Percentiles rank a stretch among this genome's conserved stretches.
Evolutionary conservation across 371 early-diverging fungal species (phyloP).

Genomic region (Zychaea mexicana): DNA sequence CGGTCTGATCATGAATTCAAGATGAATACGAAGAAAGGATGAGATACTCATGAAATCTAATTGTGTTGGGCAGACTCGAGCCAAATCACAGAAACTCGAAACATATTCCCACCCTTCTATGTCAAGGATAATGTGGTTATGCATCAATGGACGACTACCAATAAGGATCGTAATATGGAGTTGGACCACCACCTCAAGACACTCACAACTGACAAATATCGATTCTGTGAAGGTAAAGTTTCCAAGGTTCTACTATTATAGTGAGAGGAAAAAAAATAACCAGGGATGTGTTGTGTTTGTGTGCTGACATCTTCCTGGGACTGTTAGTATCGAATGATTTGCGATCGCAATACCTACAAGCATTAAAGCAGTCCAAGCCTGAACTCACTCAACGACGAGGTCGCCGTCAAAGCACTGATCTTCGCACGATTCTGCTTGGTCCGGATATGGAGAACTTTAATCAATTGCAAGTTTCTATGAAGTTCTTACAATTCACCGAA

Average conservation of each 20-base stretch:
- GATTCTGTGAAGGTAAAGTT: not conserved
- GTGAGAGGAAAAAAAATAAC: too few species aligned
- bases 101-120: constrained; percentile 70
- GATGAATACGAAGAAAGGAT: too few species aligned
- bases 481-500: constrained; percentile 72
- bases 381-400: constrained; percentile 15
- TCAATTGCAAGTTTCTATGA: constrained; percentile 48
- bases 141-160: constrained; percentile 27
- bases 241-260: too few species aligned
- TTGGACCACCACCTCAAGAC: constrained; percentile 2
- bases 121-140: constrained; percentile 58
- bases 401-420: constrained; percentile 19
- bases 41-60: too few species aligned
- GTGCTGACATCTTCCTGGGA: not conserved
- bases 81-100: constrained; percentile 14
- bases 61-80: not conserved
- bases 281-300: too few species aligned
- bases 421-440: constrained; percentile 18
- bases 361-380: constrained; percentile 5
- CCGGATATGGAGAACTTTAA: constrained; percentile 14
- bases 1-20: too few species aligned
- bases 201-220: not conserved
- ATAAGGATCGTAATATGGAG: not conserved
- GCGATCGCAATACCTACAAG: constrained; percentile 15
- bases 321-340: constrained; percentile 11